Evolutionary conservation across 768 basidiomycete species (phyloP).

Genomic region (Termitomyces bulborhizus): DNA sequence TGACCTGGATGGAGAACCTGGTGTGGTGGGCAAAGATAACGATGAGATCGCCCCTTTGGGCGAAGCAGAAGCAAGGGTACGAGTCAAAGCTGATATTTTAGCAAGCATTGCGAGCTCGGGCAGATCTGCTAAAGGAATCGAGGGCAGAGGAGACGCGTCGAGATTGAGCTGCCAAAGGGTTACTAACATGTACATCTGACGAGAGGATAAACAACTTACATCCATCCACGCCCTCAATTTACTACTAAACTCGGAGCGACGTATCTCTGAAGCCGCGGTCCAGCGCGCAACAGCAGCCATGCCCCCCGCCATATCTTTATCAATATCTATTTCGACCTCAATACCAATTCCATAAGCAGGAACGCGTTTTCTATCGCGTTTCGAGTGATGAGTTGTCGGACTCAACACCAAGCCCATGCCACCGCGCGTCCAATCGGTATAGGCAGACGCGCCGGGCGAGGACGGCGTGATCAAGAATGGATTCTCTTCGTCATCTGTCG

Average conservation of each 20-base stretch:
- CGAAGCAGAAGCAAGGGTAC: slow-evolving; percentile 65
- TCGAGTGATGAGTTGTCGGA: slow-evolving; percentile 69
- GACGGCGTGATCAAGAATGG: slow-evolving; percentile 51
- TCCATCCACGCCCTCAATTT: slow-evolving; percentile 64
- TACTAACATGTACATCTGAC: neutral
- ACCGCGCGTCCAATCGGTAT: slow-evolving; percentile 67
- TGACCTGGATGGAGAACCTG: slow-evolving; percentile 33
- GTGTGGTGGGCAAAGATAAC: slow-evolving; percentile 32
- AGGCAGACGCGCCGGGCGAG: slow-evolving; percentile 22
- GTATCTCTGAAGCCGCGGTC: slow-evolving; percentile 64
- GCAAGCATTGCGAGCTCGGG: slow-evolving; percentile 46
- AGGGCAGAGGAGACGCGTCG: slow-evolving; percentile 36
- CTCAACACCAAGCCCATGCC: slow-evolving; percentile 75
- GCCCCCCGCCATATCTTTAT: slow-evolving; percentile 73
- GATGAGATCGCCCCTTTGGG: slow-evolving; percentile 48
- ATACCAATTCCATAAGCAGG: slow-evolving; percentile 84
- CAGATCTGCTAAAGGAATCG: slow-evolving; percentile 59
- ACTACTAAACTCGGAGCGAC: slow-evolving; percentile 48
- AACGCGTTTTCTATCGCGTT: slow-evolving; percentile 55
- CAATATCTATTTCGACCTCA: slow-evolving; percentile 81
- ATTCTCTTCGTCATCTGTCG: slow-evolving; percentile 52
- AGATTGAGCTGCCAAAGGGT: slow-evolving; percentile 42
- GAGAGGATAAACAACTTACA: slow-evolving; percentile 29
- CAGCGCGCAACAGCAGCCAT: slow-evolving; percentile 88
- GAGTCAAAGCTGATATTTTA: slow-evolving; percentile 65